Evolutionary conservation across 257 asterid genomes (phyloP).

Genomic region (Fraxinus americana): DNA sequence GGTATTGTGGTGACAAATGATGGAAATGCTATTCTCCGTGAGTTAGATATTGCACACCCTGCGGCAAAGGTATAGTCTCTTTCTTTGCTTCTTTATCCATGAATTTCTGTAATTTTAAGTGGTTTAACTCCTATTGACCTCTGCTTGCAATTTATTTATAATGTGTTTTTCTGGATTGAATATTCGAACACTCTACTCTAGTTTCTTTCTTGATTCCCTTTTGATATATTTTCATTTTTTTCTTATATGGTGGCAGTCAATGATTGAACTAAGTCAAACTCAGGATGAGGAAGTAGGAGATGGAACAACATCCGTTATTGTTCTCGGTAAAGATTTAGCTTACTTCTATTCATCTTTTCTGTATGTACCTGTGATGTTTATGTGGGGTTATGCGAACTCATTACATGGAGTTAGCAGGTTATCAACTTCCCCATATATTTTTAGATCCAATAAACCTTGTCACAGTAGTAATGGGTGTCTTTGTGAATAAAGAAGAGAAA

Average conservation of each 20-base stretch:
- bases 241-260: constrained; percentile 56
- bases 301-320: constrained; percentile 97
- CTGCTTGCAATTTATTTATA: background rate
- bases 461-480: background rate
- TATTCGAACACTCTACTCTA: no score
- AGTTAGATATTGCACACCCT: constrained; percentile 56
- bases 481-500: background rate
- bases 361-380: background rate
- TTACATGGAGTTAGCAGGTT: background rate
- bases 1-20: constrained; percentile 28
- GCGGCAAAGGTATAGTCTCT: constrained; percentile 43
- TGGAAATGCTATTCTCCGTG: constrained; percentile 43
- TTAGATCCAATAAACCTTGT: background rate
- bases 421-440: background rate
- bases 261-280: constrained; percentile 97
- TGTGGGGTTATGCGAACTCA: background rate
- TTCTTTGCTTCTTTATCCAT: background rate
- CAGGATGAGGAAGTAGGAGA: constrained; percentile 99
- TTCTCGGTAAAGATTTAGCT: constrained; percentile 64
- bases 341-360: constrained; percentile 12
- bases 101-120: background rate
- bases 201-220: no score
- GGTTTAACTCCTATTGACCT: background rate
- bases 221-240: no score
- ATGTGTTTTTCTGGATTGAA: no score